These are phyloP conservation scores for Fusarium guadeloupense DNA, from an alignment of 2,329 filamentous ascomycete genomes.

Conservation along the genomic window DNA sequence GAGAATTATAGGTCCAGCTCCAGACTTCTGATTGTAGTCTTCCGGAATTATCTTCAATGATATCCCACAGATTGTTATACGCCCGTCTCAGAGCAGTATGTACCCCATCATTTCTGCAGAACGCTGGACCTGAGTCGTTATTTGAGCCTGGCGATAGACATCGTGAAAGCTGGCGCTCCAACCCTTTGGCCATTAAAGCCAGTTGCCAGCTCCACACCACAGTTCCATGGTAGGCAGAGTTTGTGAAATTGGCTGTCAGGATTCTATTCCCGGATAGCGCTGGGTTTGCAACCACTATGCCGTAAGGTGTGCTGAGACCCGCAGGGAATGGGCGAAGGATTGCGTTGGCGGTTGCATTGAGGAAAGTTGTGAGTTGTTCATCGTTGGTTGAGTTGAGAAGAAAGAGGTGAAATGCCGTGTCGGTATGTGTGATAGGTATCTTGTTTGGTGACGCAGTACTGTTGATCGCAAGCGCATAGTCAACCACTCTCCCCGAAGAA, in stretches of 20 bases:
- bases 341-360: constrained; percentile 66
- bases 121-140: constrained; percentile 57
- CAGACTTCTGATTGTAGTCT: constrained; percentile 68
- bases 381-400: constrained; percentile 68
- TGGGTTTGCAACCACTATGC: constrained; percentile 69
- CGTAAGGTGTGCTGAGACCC: constrained; percentile 64
- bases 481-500: constrained; percentile 53
- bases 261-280: constrained; percentile 60
- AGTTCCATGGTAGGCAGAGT: constrained; percentile 67
- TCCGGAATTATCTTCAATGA: constrained; percentile 62
- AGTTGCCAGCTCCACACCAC: constrained; percentile 73
- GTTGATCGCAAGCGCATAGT: constrained; percentile 66
- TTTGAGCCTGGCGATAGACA: constrained; percentile 47
- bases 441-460: constrained; percentile 58
- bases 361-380: constrained; percentile 62
- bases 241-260: constrained; percentile 63
- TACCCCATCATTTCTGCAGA: constrained; percentile 59
- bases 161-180: constrained; percentile 65
- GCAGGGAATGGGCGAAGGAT: constrained; percentile 67
- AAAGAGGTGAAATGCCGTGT: constrained; percentile 71
- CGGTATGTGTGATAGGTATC: constrained; percentile 69
- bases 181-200: constrained; percentile 69
- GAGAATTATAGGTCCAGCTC: constrained; percentile 63
- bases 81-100: constrained; percentile 57
- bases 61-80: constrained; percentile 69